A percentile compares a stretch with the other conserved stretches of the same genome.
These are phyloP conservation scores for Chalciporus sp. DNA, from an alignment of 1,284 basidiomycete species.

Conservation along the genomic window DNA sequence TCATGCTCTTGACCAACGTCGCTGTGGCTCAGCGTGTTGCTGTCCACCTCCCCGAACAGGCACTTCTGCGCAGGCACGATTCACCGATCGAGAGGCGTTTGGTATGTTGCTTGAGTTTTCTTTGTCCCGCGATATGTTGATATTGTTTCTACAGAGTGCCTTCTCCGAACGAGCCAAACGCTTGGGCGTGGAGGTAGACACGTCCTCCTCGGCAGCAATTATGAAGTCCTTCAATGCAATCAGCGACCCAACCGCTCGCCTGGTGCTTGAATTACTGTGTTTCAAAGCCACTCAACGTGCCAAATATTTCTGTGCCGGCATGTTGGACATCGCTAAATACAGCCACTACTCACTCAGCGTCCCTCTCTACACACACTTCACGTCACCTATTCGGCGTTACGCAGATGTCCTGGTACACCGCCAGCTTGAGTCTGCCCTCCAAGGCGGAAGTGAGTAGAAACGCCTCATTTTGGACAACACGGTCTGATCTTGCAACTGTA, in stretches of 20 bases:
- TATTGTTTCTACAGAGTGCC: constrained; percentile 51
- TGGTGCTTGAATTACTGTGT: constrained; percentile 78
- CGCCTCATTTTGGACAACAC: neutral
- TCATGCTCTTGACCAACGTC: constrained; percentile 93
- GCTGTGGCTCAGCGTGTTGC: constrained; percentile 93
- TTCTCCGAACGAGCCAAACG: constrained; percentile 82
- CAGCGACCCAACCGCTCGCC: constrained; percentile 69
- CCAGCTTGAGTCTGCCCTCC: constrained; percentile 90
- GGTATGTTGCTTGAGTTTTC: constrained; percentile 44
- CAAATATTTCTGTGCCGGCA: constrained; percentile 98
- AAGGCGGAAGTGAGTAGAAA: constrained; percentile 60
- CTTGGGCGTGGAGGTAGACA: constrained; percentile 85
- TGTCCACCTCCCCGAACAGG: constrained; percentile 92
- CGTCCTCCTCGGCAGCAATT: constrained; percentile 76
- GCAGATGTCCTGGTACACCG: constrained; percentile 97
- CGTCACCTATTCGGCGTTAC: constrained; percentile 90
- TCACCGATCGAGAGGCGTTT: constrained; percentile 88
- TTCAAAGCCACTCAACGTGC: constrained; percentile 91
- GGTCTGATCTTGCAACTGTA: constrained; percentile 21
- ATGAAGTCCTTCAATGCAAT: constrained; percentile 84
- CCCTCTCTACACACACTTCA: constrained; percentile 97
- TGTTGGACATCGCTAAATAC: constrained; percentile 99
- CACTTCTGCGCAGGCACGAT: constrained; percentile 93
- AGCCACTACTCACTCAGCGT: constrained; percentile 89
- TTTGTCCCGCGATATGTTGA: constrained; percentile 8